Evolutionary conservation across 176 grass and related monocot genomes (phyloP), one percentile per base, ranked within the genome.

Genomic region (Avena atlantica): DNA sequence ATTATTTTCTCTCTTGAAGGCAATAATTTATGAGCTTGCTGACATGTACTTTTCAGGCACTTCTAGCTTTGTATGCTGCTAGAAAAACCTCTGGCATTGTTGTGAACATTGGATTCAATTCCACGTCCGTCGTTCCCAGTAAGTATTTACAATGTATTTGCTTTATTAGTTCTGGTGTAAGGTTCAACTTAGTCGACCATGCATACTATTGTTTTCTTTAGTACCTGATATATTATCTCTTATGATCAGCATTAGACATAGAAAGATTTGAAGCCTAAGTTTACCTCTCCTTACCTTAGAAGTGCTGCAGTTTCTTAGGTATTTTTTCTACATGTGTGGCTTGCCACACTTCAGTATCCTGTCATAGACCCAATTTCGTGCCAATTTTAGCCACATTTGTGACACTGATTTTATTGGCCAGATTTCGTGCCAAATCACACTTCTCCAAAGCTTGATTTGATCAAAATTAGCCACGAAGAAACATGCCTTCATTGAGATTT

Each of bases 41-140:
- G 69, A 56, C 76, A 81, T 87, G 83, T 87, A 37, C 11, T 34
- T 50, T 90, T 91, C 83, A 98, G 96, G 93, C 96, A 86, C 87
- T 98, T 71, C 79, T 98, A 88, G 87, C 93, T 91, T 87, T 98
- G 77, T 96, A 94, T 91, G 91, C 96, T 87, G 89, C 94, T 86
- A 94, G 81, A 88, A 80, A 76, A 42, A 94, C 89, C 42, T 98
- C 96, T 68, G 93, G 96, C 53, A 94, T 98, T 70, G 89, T 98
- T 88, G 90, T 98, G 76, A 93, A 98, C 86, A 89, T 98, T 91
- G 96, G 96, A 78, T 98, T 98, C 83, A 90, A 98, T 87, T 56
- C 65, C 45, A 98, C 96, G 23, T 94, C 90, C 53, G 29, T 98
- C 73, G 93, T 96, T 76, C 97, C 97, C 53, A 91, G 97, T 98